Evolutionary conservation across 371 early-diverging fungal species (phyloP), one percentile per base, ranked within the genome.

Genomic region (Chytridium lagenaria): DNA sequence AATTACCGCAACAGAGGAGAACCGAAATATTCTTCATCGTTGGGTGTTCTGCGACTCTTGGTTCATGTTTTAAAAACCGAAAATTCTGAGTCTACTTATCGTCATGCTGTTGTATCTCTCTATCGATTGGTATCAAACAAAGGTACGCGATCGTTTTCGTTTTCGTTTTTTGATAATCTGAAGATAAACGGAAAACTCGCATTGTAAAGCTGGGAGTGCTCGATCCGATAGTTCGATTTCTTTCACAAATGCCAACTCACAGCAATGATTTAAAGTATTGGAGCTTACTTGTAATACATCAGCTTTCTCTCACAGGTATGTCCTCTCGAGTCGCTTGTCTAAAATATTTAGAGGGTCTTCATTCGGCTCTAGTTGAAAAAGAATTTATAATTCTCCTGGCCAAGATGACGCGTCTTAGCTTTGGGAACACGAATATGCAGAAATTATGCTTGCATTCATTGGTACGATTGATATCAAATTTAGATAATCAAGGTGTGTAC

Each of bases 371-470:
- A 69, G 80, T 92, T 26, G 77, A 78, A 3, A 80, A 81, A 22
- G 89, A 86, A 0, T 83, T 92, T 66, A 86, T 93, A 30, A 77
- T 81, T n/a, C 70, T 91, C 12, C 70, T 94, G 33, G 92, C 90
- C 0, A 78, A 81, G 37, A 88, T 92, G 89, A 87, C 92, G 3
- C 84, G 93, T 1, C 78, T 87, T 50, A 91, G 92, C 0, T 93
- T 90, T 80, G 93, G 93, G 12, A 94, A 92, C 66, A 88, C 90
- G 15, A 92, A 87, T 59, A 91, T 93, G 92, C 94, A 93, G 23
- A 92, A 92, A 72, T 86, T 92, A 12, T 93, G 93, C 76, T 79
- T 94, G 75, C 92, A 94, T 75, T 86, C 92, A 39, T 80, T 94
- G 37, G 93, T 94, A 0, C 86, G 94, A n/a, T 78, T 94, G 37